Conservation (phyloP, 2,329 filamentous ascomycete species). For the Pyrenochaeta sp. region DNA sequence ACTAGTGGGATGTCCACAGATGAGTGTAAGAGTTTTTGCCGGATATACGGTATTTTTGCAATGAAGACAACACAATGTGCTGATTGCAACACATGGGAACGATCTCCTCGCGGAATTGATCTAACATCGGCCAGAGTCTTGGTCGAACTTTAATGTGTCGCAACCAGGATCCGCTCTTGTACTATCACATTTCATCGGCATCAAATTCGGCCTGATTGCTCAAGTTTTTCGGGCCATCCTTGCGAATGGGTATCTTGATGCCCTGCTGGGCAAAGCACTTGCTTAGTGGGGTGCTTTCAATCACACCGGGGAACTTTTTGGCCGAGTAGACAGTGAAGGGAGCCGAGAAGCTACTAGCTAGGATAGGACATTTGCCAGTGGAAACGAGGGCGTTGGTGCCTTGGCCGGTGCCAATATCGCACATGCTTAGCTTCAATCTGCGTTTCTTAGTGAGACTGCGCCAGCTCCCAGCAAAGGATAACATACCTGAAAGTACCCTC, state of each 20-base stretch:
- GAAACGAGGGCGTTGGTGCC: constrained; percentile 68
- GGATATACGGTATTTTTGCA: no score
- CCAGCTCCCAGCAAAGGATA: background rate
- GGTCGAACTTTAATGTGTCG: no score
- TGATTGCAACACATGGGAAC: no score
- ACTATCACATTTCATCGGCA: constrained; percentile 44
- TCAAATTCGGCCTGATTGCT: constrained; percentile 55
- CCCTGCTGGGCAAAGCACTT: constrained; percentile 93
- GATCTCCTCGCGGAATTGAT: no score
- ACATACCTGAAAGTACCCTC: constrained; percentile 87
- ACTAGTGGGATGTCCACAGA: no score
- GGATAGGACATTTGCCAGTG: constrained; percentile 77
- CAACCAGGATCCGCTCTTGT: no score
- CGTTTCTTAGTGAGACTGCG: constrained; percentile 13
- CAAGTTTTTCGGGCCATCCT: constrained; percentile 70
- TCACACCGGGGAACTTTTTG: constrained; percentile 98
- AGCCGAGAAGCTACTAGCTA: constrained; percentile 86
- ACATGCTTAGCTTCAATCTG: constrained; percentile 76
- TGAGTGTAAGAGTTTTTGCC: no score
- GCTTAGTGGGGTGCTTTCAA: constrained; percentile 89
- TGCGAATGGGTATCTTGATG: constrained; percentile 95
- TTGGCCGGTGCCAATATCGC: constrained; percentile 74
- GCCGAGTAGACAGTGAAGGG: constrained; percentile 93
- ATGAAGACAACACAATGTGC: no score
- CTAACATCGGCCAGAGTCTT: no score